Percentiles rank a stretch among this genome's conserved stretches.
Evolutionary conservation across 345 rosid species (phyloP).

Genomic region (Populus nigra): DNA sequence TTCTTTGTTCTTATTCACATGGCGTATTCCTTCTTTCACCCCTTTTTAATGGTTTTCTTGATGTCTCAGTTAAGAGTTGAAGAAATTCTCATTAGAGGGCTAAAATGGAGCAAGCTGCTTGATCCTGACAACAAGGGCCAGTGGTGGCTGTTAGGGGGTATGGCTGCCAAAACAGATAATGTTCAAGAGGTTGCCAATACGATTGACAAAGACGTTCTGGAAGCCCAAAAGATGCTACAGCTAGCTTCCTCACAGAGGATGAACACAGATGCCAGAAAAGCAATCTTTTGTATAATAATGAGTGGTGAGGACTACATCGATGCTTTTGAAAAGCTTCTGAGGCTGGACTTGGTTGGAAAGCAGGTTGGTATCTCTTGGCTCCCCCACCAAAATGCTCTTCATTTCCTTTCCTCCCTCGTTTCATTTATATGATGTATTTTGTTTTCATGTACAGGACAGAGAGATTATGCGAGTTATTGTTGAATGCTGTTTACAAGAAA

Average conservation of each 20-base stretch:
- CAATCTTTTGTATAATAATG: slow-evolving; percentile 91
- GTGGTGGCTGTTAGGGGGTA: slow-evolving; percentile 86
- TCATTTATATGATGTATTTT: background rate
- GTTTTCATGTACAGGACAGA: slow-evolving; percentile 55
- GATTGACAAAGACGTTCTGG: slow-evolving; percentile 76
- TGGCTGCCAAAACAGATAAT: slow-evolving; percentile 34
- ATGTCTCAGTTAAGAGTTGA: slow-evolving; percentile 61
- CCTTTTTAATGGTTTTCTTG: background rate
- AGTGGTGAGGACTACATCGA: slow-evolving; percentile 89
- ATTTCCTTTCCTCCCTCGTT: background rate
- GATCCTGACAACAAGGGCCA: slow-evolving; percentile 88
- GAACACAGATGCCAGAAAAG: slow-evolving; percentile 89
- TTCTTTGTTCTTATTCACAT: background rate
- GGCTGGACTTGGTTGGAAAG: slow-evolving; percentile 78
- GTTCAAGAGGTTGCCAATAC: slow-evolving; percentile 68
- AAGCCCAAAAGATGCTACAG: slow-evolving; percentile 85
- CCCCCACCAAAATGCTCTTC: background rate
- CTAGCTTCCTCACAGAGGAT: slow-evolving; percentile 92
- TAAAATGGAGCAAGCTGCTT: slow-evolving; percentile 86
- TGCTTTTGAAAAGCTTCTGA: slow-evolving; percentile 82
- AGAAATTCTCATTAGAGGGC: slow-evolving; percentile 64
- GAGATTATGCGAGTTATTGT: slow-evolving; percentile 87
- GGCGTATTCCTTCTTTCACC: background rate
- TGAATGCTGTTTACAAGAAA: slow-evolving; percentile 88
- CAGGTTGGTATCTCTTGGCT: slow-evolving; percentile 41